A percentile compares a stretch with the other conserved stretches of the same genome.
These are phyloP conservation scores for Obba rivulosa DNA, from an alignment of 768 basidiomycete species.

Conservation along the genomic window DNA sequence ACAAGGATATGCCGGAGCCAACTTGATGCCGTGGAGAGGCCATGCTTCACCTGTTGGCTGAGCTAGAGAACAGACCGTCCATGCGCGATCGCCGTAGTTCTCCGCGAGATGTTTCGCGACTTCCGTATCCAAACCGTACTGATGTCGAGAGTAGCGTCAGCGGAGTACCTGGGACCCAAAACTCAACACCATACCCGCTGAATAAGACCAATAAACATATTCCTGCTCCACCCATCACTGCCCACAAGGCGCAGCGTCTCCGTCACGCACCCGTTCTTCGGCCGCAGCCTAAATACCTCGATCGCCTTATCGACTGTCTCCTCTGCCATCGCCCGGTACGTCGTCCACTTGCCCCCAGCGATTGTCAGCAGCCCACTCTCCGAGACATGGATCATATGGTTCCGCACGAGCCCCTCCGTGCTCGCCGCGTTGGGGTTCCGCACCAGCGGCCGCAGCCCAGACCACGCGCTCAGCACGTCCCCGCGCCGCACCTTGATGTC, in stretches of 20 bases:
- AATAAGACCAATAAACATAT: constrained; percentile 95
- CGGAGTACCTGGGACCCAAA: not conserved
- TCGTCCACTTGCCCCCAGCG: constrained; percentile 98
- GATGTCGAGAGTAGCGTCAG: not conserved
- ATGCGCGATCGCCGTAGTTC: constrained; percentile 93
- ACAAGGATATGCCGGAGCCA: constrained; percentile 76
- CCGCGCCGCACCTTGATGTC: constrained; percentile 93
- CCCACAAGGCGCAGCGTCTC: constrained; percentile 80
- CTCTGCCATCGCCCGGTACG: constrained; percentile 93
- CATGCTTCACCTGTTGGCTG: constrained; percentile 70
- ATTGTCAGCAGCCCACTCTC: constrained; percentile 85
- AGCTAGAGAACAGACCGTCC: constrained; percentile 85
- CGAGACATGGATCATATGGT: constrained; percentile 85
- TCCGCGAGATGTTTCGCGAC: constrained; percentile 92
- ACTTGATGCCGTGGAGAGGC: constrained; percentile 81
- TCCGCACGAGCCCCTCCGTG: constrained; percentile 88
- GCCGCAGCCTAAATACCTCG: constrained; percentile 64
- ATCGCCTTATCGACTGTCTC: constrained; percentile 90
- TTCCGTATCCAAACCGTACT: constrained; percentile 89
- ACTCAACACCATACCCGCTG: constrained; percentile 60
- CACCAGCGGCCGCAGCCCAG: constrained; percentile 86
- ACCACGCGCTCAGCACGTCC: constrained; percentile 95
- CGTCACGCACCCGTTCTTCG: constrained; percentile 66
- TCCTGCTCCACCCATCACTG: constrained; percentile 89
- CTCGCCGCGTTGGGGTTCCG: constrained; percentile 67